Percentiles rank a stretch among this genome's conserved stretches.
phyloP scores from a whole-genome alignment of 148 eudicot genomes.

The Fagopyrum homotropicum region DNA sequence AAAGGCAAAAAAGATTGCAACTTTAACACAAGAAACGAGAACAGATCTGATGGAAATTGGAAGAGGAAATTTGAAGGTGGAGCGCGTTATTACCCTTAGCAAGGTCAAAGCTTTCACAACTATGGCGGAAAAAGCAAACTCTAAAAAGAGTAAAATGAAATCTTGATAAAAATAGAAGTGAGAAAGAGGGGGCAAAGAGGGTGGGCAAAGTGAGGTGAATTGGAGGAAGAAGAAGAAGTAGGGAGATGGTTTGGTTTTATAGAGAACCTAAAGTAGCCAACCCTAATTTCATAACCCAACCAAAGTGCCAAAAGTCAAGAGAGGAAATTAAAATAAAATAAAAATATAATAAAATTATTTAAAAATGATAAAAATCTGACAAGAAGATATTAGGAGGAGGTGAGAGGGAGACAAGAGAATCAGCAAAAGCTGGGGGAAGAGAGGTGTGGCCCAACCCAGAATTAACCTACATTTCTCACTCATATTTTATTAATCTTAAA shows the following conservation, averaged over 20 bases:
- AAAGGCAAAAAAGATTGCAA: background rate
- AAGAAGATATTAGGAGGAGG: constrained; percentile 8
- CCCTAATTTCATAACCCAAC: constrained; percentile 9
- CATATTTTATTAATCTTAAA: background rate
- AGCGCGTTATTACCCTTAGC: background rate
- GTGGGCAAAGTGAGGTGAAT: background rate
- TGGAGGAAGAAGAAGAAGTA: background rate
- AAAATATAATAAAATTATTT: background rate
- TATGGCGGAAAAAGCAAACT: constrained; percentile 3
- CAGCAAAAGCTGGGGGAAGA: background rate
- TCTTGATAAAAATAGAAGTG: background rate
- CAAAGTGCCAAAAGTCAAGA: background rate
- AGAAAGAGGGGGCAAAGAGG: background rate
- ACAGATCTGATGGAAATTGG: background rate
- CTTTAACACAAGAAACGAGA: background rate
- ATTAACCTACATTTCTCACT: background rate
- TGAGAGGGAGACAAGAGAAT: constrained; percentile 1
- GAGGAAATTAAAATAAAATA: background rate
- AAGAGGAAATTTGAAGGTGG: background rate
- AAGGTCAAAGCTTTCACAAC: background rate
- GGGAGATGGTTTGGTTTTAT: background rate
- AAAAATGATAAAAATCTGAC: background rate
- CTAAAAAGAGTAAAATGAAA: background rate
- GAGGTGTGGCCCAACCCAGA: background rate
- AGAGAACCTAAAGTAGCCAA: background rate